phyloP scores from a whole-genome alignment of 1,284 basidiomycete genomes.

The Rhodotorula sp. region DNA sequence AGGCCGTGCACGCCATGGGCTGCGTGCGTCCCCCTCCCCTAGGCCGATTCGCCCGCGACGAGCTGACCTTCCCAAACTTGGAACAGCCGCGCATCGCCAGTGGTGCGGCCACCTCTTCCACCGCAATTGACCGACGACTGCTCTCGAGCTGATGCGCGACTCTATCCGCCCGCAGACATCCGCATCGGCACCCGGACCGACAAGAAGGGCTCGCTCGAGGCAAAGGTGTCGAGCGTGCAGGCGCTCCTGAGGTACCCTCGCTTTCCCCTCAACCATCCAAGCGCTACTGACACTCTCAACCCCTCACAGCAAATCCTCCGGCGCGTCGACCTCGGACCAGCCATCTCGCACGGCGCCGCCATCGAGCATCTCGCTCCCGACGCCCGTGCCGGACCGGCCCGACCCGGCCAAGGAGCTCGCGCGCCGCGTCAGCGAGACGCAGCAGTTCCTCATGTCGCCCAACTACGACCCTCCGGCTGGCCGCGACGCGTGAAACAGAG shows the following conservation, averaged over 20 bases:
- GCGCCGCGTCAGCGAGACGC: conserved; percentile 4
- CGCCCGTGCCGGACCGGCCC: not conserved
- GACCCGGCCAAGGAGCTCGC: not conserved
- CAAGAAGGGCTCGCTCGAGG: conserved; percentile 52
- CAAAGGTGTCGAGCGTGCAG: conserved; percentile 33
- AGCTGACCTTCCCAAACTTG: not conserved
- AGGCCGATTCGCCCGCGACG: too few relatives aligned
- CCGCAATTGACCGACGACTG: not conserved
- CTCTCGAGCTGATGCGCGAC: not conserved
- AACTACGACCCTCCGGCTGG: not conserved
- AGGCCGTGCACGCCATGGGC: conserved; percentile 71
- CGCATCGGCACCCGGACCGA: conserved; percentile 87
- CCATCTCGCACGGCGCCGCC: not conserved
- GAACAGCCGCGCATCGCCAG: conserved; percentile 18
- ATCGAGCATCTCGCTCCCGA: not conserved
- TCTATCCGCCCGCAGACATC: conserved; percentile 72
- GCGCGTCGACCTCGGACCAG: not conserved
- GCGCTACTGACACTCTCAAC: not conserved
- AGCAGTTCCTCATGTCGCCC: conserved; percentile 13
- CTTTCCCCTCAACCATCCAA: too few relatives aligned
- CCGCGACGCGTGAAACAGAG: not conserved
- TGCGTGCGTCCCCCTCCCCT: not conserved
- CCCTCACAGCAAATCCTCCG: not conserved
- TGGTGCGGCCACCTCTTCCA: not conserved
- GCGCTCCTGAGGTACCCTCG: conserved; percentile 20